Conservation (phyloP, 2,329 filamentous ascomycete species). For the Aspergillus brunneoviolaceus region DNA sequence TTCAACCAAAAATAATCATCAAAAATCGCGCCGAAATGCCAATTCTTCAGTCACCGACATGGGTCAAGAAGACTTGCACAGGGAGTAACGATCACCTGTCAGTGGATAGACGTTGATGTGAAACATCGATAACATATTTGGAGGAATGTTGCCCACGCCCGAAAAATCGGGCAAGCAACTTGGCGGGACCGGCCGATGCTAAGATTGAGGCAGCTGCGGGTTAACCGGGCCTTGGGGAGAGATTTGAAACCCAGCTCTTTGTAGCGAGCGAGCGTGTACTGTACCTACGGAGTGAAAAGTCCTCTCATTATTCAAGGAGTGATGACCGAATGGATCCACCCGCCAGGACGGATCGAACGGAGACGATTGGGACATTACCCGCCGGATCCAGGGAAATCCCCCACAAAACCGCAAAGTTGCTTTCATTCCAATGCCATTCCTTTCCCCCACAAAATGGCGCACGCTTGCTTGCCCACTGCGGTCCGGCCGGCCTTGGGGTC, state of each 20-base stretch:
- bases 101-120: neutral
- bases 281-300: no score
- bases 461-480: conserved; percentile 10
- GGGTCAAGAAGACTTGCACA: neutral
- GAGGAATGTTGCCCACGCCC: neutral
- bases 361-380: conserved; percentile 14
- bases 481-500: conserved; percentile 3
- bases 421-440: conserved; percentile 4
- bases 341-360: conserved; percentile 3
- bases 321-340: conserved; percentile 7
- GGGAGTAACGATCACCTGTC: neutral
- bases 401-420: conserved; percentile 17
- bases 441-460: conserved; percentile 22
- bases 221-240: neutral
- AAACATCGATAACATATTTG: neutral
- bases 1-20: neutral
- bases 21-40: neutral
- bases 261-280: neutral
- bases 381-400: conserved; percentile 23
- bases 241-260: neutral
- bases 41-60: conserved; percentile 1
- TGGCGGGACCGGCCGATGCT: neutral
- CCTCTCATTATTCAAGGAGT: neutral
- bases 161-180: neutral
- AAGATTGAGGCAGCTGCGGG: neutral